Evolutionary conservation across 78 protist genomes (phyloP).

Genomic region (Monosiga brevicollis): DNA sequence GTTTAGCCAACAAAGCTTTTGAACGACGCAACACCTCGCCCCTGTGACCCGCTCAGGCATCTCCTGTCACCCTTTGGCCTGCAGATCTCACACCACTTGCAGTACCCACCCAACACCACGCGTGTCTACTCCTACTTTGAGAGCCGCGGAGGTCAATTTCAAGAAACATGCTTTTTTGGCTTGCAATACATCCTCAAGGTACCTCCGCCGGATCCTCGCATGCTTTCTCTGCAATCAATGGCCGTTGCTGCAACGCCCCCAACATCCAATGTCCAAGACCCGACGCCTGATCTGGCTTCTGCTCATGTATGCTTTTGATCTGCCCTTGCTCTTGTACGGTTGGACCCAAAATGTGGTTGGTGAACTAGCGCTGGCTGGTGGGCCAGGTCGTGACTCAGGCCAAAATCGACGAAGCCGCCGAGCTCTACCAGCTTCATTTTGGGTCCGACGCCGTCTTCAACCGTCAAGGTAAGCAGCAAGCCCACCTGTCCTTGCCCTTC

Average conservation of each 20-base stretch:
- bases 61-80: neutral
- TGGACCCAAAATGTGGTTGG: too few species aligned
- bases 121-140: constrained; percentile 33
- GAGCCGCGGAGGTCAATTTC: constrained; percentile 20
- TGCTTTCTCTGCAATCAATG: neutral
- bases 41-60: neutral
- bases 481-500: too few species aligned
- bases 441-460: neutral
- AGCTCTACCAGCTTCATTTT: neutral
- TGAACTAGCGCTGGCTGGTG: neutral
- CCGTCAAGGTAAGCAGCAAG: neutral
- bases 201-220: neutral
- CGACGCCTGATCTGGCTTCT: neutral
- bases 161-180: constrained; percentile 16
- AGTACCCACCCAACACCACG: constrained; percentile 20
- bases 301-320: neutral
- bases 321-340: neutral
- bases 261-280: too few species aligned
- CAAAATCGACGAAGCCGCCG: constrained; percentile 19
- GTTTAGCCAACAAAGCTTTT: neutral
- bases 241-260: too few species aligned
- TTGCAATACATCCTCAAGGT: constrained; percentile 29
- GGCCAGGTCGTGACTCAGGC: constrained; percentile 15
- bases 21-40: neutral
- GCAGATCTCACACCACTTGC: constrained; percentile 16